Conservation (phyloP, 2,329 filamentous ascomycete genomes). For the Fusarium mangiferae region DNA sequence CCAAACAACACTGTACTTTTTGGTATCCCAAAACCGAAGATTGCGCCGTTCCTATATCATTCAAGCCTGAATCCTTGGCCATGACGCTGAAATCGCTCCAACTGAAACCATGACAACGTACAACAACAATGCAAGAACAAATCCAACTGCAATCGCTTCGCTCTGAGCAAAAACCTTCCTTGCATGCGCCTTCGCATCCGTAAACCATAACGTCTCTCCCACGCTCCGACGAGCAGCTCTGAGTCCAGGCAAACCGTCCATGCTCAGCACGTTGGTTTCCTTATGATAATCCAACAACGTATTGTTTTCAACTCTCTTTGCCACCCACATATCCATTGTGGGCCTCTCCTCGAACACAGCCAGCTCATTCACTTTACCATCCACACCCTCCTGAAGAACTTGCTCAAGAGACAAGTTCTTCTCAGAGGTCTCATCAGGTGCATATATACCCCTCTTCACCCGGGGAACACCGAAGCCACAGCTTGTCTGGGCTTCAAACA, state of each 20-base stretch:
- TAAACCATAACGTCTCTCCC: conserved; percentile 59
- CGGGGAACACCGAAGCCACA: conserved; percentile 74
- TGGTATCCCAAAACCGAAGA: conserved; percentile 38
- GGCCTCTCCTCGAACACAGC: conserved; percentile 63
- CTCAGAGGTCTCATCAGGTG: conserved; percentile 36
- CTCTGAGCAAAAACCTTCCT: conserved; percentile 45
- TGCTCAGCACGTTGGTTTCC: conserved; percentile 63
- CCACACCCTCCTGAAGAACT: conserved; percentile 40
- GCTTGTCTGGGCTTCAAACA: conserved; percentile 74
- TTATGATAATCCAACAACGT: conserved; percentile 65
- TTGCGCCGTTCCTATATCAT: conserved; percentile 39
- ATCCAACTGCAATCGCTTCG: conserved; percentile 48
- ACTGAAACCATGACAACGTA: conserved; percentile 43
- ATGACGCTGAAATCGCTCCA: conserved; percentile 35
- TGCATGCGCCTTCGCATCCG: conserved; percentile 49
- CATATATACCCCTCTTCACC: conserved; percentile 55
- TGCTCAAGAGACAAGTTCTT: conserved; percentile 33
- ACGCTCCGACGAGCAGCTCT: conserved; percentile 60
- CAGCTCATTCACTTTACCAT: conserved; percentile 48
- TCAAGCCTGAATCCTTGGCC: conserved; percentile 28
- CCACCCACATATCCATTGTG: conserved; percentile 64
- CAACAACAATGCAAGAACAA: conserved; percentile 46
- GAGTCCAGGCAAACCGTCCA: conserved; percentile 70
- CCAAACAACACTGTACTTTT: conserved; percentile 40
- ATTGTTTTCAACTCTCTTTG: conserved; percentile 60